Conservation (phyloP, 2,329 filamentous ascomycete species). For the Verruconis gallopava region DNA sequence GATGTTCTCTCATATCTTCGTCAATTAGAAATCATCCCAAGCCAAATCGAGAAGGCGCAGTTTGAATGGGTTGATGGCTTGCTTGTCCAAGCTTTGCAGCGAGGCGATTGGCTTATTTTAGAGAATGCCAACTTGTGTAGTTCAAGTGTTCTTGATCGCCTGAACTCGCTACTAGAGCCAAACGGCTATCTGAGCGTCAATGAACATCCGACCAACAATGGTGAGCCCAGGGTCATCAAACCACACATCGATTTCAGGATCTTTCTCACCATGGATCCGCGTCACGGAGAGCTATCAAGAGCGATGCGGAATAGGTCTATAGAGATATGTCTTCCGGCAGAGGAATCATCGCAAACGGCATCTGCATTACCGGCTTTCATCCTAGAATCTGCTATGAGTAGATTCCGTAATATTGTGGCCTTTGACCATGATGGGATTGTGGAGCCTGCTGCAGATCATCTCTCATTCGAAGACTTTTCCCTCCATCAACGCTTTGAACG, state of each 20-base stretch:
- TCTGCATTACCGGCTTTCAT: conserved; percentile 15
- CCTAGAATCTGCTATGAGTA: conserved; percentile 26
- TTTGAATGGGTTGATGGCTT: conserved; percentile 97
- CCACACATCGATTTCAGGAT: conserved; percentile 83
- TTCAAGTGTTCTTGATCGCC: conserved; percentile 80
- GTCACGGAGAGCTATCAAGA: conserved; percentile 83
- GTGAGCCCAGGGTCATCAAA: conserved; percentile 63
- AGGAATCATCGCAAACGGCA: background rate
- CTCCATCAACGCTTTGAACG: conserved; percentile 5
- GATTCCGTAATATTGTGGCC: conserved; percentile 22
- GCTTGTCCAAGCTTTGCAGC: conserved; percentile 72
- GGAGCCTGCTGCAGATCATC: conserved; percentile 22
- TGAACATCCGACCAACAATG: conserved; percentile 75
- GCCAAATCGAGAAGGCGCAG: conserved; percentile 46
- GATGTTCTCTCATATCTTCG: background rate
- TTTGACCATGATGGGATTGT: conserved; percentile 8
- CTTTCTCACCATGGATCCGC: conserved; percentile 85
- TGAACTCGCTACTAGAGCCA: conserved; percentile 89
- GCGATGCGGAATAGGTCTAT: conserved; percentile 94
- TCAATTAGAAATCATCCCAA: background rate
- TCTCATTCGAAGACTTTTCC: conserved; percentile 21
- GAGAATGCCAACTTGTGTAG: conserved; percentile 97
- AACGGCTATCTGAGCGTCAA: conserved; percentile 82
- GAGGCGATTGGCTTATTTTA: conserved; percentile 83
- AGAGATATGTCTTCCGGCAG: conserved; percentile 58